Evolutionary conservation across 179 eudicot genomes (phyloP).

Genomic region (Drosera spatulata): DNA sequence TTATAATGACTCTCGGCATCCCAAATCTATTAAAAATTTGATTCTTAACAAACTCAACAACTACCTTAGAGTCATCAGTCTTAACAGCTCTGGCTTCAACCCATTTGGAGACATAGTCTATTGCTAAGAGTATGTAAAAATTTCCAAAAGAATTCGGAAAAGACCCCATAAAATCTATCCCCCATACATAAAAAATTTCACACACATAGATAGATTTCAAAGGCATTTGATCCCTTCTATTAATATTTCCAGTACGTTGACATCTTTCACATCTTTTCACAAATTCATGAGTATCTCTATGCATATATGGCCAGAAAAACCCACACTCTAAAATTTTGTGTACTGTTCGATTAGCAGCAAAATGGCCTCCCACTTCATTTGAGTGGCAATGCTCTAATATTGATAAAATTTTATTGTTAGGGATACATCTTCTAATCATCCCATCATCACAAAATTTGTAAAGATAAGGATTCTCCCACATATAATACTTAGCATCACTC

Average conservation of each 20-base stretch:
- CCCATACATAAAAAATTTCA: constrained; percentile 10
- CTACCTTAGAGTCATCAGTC: constrained; percentile 1
- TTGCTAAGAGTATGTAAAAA: constrained; percentile 1
- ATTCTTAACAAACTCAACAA: background rate
- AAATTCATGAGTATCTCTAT: background rate
- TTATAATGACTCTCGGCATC: background rate
- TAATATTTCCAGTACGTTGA: constrained; percentile 1
- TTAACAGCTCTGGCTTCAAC: background rate
- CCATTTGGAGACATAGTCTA: constrained; percentile 11
- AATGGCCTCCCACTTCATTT: background rate
- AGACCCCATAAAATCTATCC: constrained; percentile 8
- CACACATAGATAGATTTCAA: no score
- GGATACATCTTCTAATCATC: background rate
- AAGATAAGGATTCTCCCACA: background rate
- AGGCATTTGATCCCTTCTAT: constrained; percentile 1
- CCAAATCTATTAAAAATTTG: background rate
- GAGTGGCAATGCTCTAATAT: background rate
- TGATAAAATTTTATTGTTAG: background rate
- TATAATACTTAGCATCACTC: background rate
- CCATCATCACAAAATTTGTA: background rate
- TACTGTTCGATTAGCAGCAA: background rate
- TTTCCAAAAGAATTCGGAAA: constrained; percentile 3
- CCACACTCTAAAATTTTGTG: background rate
- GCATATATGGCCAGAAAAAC: constrained; percentile 2
- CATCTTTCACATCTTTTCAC: background rate